A percentile compares a stretch with the other conserved stretches of the same genome.
Evolutionary conservation across 2,329 filamentous ascomycete genomes (phyloP).

Genomic region (Dothiorella sarmentorum): DNA sequence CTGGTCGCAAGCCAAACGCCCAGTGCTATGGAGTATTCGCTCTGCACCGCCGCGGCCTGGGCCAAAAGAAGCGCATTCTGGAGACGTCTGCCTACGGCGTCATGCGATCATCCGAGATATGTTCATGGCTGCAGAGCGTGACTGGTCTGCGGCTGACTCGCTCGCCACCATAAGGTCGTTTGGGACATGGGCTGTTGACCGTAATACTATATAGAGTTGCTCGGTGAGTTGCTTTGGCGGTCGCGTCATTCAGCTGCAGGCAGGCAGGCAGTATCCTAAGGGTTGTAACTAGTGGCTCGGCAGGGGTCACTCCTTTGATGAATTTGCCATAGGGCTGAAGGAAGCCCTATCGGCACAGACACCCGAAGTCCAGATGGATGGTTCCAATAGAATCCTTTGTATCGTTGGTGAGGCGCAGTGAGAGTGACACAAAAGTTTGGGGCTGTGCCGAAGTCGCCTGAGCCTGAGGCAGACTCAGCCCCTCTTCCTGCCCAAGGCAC

Average conservation of each 20-base stretch:
- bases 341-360: background rate
- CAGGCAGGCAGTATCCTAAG: background rate
- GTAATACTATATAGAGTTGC: background rate
- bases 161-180: background rate
- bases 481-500: too few species aligned
- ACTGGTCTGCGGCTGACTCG: constrained; percentile 27
- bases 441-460: too few species aligned
- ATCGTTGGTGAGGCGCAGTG: too few species aligned
- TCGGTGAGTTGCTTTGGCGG: background rate
- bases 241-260: background rate
- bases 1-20: constrained; percentile 45
- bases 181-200: background rate
- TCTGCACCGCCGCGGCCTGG: background rate
- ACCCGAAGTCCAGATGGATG: too few species aligned
- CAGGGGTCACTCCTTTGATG: background rate
- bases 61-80: background rate
- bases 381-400: too few species aligned
- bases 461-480: too few species aligned
- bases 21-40: constrained; percentile 39
- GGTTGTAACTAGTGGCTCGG: background rate
- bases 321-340: background rate
- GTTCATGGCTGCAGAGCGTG: constrained; percentile 38
- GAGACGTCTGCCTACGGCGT: background rate
- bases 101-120: constrained; percentile 29
- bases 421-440: too few species aligned